phyloP scores from a whole-genome alignment of 768 basidiomycete species.

The Naganishia vishniacii region DNA sequence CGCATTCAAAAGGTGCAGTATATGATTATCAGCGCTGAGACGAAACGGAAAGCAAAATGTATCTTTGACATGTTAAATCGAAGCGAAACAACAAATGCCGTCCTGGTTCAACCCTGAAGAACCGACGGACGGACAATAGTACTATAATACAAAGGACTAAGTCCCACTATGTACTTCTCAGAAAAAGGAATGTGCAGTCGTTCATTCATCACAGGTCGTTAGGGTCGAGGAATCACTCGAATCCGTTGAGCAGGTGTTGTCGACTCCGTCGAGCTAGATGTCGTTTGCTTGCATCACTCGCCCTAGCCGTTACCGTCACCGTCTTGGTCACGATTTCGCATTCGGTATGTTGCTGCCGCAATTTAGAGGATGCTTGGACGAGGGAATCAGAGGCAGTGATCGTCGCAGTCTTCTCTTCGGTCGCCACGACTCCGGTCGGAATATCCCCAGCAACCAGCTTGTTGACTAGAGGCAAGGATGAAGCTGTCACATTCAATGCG shows the following conservation, averaged over 20 bases:
- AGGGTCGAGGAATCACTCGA: not conserved
- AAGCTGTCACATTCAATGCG: not conserved
- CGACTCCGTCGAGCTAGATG: constrained; percentile 7
- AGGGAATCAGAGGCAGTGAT: not conserved
- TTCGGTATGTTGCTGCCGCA: not conserved
- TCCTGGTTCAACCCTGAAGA: constrained; percentile 18
- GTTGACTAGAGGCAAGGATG: not conserved
- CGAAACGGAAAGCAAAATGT: no score
- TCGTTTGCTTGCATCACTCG: not conserved
- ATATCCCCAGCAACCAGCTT: not conserved
- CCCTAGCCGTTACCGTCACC: constrained; percentile 1
- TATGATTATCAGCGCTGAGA: no score
- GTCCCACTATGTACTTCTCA: no score
- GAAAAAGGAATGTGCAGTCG: not conserved
- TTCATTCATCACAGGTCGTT: constrained; percentile 15
- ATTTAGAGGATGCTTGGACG: not conserved
- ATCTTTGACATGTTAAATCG: no score
- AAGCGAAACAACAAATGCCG: not conserved
- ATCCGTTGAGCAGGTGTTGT: not conserved
- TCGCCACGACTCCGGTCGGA: not conserved
- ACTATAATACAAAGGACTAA: not conserved
- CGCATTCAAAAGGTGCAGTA: no score
- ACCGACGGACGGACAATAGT: not conserved
- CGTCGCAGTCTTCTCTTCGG: not conserved
- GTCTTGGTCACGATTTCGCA: not conserved